Evolutionary conservation across 2,329 filamentous ascomycete genomes (phyloP), one percentile per base, ranked within the genome.

Genomic region (Penicillium brevicompactum): DNA sequence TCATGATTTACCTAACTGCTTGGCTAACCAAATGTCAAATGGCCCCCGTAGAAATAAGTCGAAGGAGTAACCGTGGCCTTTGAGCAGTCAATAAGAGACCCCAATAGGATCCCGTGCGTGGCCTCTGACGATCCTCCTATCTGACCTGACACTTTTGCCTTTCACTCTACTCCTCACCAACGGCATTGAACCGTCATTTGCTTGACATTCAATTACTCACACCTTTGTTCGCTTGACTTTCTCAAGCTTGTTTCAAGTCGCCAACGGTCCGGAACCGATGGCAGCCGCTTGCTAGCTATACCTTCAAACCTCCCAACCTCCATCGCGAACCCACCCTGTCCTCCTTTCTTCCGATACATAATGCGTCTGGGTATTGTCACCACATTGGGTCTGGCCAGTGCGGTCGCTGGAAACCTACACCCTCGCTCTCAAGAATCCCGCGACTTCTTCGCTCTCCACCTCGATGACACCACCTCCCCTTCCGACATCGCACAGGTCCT

Each of bases 381-480:
- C 38, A 66, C 62, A 30, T 56, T 72, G 9, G 62, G 67, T 49
- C 57, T 75, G 18, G 51, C 81, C 57, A 81, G 67, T 74, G 62
- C 75, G 24, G 69, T 80, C 57, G 75, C 79, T 54, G 78, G 81
- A 30, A 72, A 79, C 44, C 72, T 85, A 43, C 78, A 80, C 47
- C 78, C 81, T 59, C 88, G 90, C 65, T 84, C 94, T 69, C 90
- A 95, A 79, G 84, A 89, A 47, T 81, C 84, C 38, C 86, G 92
- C 75, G 93, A 99, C 74, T 97, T 96, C 77, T 97, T 97, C 73
- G 92, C 95, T 61, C 81, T 99, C 45, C 90, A 97, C 63, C 83
- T 99, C 67, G 84, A 88, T 56, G 77, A 84, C 11, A 79, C 83
- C 37, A 80, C 84, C 6, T 81, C 85, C 13, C 91, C 92, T 14